Conservation (phyloP, 495 filamentous ascomycete species). For the Aspergillus diversus region DNA sequence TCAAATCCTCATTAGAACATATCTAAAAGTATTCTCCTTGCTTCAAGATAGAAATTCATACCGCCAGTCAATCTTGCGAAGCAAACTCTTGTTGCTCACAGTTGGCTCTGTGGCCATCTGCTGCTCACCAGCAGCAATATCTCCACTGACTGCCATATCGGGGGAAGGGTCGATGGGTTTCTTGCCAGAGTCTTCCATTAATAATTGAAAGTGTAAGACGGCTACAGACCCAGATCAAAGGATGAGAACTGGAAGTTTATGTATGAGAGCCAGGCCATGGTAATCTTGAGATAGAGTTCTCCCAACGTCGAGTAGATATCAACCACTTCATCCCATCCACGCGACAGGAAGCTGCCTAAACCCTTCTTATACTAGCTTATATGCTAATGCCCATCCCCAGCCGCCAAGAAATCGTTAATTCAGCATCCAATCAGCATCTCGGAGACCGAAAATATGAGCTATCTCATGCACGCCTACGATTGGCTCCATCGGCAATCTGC, state of each 20-base stretch:
- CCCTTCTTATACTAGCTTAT: too few relatives aligned
- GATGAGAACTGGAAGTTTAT: not conserved
- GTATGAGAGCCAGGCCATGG: not conserved
- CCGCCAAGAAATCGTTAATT: not conserved
- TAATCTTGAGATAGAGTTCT: not conserved
- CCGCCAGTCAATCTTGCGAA: constrained; percentile 9
- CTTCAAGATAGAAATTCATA: not conserved
- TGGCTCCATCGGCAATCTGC: not conserved
- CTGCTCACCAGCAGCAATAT: not conserved
- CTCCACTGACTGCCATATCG: not conserved
- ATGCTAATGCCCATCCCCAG: too few relatives aligned
- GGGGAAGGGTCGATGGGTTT: not conserved
- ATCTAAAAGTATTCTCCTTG: not conserved
- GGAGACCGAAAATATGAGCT: not conserved
- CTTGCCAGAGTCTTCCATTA: not conserved
- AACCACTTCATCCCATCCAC: too few relatives aligned
- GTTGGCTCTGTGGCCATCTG: not conserved
- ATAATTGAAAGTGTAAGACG: not conserved
- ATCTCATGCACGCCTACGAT: not conserved
- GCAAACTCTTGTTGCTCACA: not conserved
- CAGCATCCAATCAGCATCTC: not conserved
- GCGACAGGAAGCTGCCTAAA: too few relatives aligned
- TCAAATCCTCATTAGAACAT: not conserved
- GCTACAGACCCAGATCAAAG: not conserved
- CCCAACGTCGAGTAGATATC: not conserved